Evolutionary conservation across 805 yeast species (phyloP).

Genomic region (Ogataea degrootiae): DNA sequence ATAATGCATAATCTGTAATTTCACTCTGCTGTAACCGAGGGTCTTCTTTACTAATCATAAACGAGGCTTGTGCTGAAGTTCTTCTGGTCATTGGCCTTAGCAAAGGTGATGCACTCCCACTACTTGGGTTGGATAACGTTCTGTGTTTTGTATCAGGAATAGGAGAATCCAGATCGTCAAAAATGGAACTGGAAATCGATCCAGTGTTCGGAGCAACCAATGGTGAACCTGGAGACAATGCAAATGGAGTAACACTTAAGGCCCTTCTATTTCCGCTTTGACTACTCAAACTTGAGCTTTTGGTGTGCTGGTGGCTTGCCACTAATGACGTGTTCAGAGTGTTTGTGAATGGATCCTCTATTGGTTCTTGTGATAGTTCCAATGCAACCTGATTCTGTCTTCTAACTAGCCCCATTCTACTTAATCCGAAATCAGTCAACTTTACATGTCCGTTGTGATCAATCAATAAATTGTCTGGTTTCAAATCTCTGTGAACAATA

Average conservation of each 20-base stretch:
- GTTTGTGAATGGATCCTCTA: conserved; percentile 18
- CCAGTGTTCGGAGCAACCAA: conserved; percentile 15
- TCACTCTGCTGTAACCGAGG: conserved; percentile 14
- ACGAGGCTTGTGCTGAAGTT: conserved; percentile 53
- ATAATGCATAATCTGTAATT: conserved; percentile 52
- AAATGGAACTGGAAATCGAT: conserved; percentile 6
- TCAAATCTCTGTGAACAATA: conserved; percentile 89
- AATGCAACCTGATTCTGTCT: conserved; percentile 50
- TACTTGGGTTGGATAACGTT: conserved; percentile 34
- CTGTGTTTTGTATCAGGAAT: conserved; percentile 10
- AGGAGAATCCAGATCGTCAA: conserved; percentile 13
- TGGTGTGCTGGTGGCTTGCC: conserved; percentile 1
- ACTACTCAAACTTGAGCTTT: conserved; percentile 1
- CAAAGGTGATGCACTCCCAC: conserved; percentile 41
- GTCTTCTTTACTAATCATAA: conserved; percentile 49
- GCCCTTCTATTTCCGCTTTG: conserved; percentile 6
- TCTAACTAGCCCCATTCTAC: conserved; percentile 81
- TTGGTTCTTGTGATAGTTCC: conserved; percentile 1
- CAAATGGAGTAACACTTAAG: conserved; percentile 23
- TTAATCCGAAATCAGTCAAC: conserved; percentile 91
- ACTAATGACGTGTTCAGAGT: conserved; percentile 12
- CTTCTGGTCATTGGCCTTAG: conserved; percentile 43
- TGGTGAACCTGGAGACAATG: conserved; percentile 23
- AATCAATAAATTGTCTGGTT: conserved; percentile 89
- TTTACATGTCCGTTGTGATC: conserved; percentile 86